Conservation (phyloP, 805 yeast species). For the Monosporozyma yasuniensis region DNA sequence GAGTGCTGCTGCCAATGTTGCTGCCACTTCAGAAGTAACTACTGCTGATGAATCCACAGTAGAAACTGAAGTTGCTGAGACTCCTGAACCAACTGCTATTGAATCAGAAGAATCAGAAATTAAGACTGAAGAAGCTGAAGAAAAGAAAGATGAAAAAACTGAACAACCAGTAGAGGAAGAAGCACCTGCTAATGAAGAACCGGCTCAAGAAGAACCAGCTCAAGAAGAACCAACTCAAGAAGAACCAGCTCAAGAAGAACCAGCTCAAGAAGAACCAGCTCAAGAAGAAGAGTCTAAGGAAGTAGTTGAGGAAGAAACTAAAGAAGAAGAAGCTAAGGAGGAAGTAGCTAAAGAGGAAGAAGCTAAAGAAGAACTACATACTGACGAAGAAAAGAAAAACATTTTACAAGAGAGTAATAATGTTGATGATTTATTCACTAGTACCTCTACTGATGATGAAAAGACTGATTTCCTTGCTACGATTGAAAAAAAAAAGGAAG, state of each 20-base stretch:
- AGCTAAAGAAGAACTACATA: constrained; percentile 4
- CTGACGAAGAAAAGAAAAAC: background rate
- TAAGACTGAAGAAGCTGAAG: constrained; percentile 5
- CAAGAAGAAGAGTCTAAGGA: constrained; percentile 8
- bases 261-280: constrained; percentile 2
- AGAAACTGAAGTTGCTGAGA: background rate
- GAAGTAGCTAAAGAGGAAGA: constrained; percentile 6
- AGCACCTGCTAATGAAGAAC: background rate
- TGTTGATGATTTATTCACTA: constrained; percentile 8
- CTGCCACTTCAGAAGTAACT: background rate
- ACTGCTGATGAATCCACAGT: background rate
- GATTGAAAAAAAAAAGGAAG: constrained; percentile 28
- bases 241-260: constrained; percentile 5
- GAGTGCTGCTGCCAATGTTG: constrained; percentile 11
- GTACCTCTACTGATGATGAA: constrained; percentile 6
- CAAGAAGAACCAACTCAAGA: constrained; percentile 2
- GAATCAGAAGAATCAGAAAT: constrained; percentile 21
- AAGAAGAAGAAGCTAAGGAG: background rate
- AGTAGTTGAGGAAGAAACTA: constrained; percentile 3
- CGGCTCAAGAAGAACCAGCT: constrained; percentile 4
- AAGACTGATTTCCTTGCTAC: constrained; percentile 25
- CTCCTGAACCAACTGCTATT: constrained; percentile 9
- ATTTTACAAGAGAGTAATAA: background rate
- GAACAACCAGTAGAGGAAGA: constrained; percentile 4
- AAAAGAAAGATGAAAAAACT: constrained; percentile 5